Evolutionary conservation across 495 filamentous ascomycete genomes (phyloP), one percentile per base, ranked within the genome.

Genomic region (Rostrohypoxylon terebratum): DNA sequence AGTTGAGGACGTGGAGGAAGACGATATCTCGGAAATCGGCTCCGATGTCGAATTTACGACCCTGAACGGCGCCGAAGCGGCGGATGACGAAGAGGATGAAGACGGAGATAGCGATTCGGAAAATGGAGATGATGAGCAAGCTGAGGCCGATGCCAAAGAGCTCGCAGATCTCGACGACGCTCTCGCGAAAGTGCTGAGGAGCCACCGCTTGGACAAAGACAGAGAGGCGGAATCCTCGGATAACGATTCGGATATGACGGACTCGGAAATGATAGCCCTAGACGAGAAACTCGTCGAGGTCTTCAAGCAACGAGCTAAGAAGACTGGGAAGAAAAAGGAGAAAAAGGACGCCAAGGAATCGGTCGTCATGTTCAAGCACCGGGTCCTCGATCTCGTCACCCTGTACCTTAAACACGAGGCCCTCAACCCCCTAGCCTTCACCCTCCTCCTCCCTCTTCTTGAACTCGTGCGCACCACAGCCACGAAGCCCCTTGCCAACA

Each of bases 361-460:
- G n/a, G 92, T 98, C 74, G 81, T 96, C 71, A 93, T 95, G 80
- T 97, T 98, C 88, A 99, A 99, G 84, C 92, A 91, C 81, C 91
- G 94, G 38, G 90, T 98, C 8, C 83, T 99, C 13, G 96, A 98
- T 74, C 83, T 98, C 0, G 85, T 98, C 21, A 87, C 92, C 68
- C 92, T 96, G 68, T 98, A 91, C 79, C 85, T 94, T 68, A 96
- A 93, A 79, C 90, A 93, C 69, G 87, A 93, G 78, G 88, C 92
- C 53, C 79, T 85, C 11, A 90, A 90, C 57, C 76, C 87, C 0
- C 82, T 93, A 0, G 86, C 89, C 0, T 86, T 96, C 44, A 84
- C 88, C 61, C 79, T 96, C 3, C 82, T 95, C 4, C 78, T 94
- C 4, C 93, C 93, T 0, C 71, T 83, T 2, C 60, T 87, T 2